Evolutionary conservation across 2,329 filamentous ascomycete genomes (phyloP).

Genomic region (Leptographium lundbergii): DNA sequence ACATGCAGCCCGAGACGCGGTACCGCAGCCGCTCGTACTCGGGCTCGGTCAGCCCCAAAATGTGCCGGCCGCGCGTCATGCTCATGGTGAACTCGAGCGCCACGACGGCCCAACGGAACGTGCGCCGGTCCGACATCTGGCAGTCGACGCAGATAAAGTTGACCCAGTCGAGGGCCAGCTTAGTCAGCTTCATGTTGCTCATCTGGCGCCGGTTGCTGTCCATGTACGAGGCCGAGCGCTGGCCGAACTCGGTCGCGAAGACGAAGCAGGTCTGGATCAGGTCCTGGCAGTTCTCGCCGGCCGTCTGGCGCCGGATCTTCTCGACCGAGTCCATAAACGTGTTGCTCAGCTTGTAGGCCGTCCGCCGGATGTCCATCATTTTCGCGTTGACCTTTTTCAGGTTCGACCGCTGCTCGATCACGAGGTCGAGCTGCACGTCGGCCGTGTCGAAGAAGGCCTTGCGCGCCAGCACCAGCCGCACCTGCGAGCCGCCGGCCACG

Average conservation of each 20-base stretch:
- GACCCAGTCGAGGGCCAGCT: slow-evolving; percentile 91
- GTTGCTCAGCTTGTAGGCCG: slow-evolving; percentile 91
- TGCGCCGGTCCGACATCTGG: slow-evolving; percentile 83
- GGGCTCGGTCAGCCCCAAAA: slow-evolving; percentile 76
- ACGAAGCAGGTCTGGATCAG: slow-evolving; percentile 96
- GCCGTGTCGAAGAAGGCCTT: slow-evolving; percentile 64
- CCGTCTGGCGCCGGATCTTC: slow-evolving; percentile 75
- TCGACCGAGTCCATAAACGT: slow-evolving; percentile 98
- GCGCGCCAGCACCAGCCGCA: slow-evolving; percentile 66
- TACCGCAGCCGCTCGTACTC: slow-evolving; percentile 73
- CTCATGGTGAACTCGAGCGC: slow-evolving; percentile 95
- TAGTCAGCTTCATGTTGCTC: slow-evolving; percentile 92
- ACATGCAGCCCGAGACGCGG: slow-evolving; percentile 97
- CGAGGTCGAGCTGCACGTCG: slow-evolving; percentile 72
- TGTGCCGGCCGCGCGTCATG: slow-evolving; percentile 89
- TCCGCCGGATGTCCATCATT: slow-evolving; percentile 87
- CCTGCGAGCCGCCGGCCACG: slow-evolving; percentile 76
- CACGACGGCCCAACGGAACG: slow-evolving; percentile 92
- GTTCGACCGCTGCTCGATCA: slow-evolving; percentile 88
- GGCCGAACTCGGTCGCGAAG: slow-evolving; percentile 97
- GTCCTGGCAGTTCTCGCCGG: slow-evolving; percentile 78
- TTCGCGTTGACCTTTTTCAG: slow-evolving; percentile 83
- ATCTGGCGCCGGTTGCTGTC: slow-evolving; percentile 90
- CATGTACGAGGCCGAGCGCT: slow-evolving; percentile 88
- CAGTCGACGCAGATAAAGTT: slow-evolving; percentile 98